Evolutionary conservation across 2,329 filamentous ascomycete genomes (phyloP).

Genomic region (Parafenestella ontariensis): DNA sequence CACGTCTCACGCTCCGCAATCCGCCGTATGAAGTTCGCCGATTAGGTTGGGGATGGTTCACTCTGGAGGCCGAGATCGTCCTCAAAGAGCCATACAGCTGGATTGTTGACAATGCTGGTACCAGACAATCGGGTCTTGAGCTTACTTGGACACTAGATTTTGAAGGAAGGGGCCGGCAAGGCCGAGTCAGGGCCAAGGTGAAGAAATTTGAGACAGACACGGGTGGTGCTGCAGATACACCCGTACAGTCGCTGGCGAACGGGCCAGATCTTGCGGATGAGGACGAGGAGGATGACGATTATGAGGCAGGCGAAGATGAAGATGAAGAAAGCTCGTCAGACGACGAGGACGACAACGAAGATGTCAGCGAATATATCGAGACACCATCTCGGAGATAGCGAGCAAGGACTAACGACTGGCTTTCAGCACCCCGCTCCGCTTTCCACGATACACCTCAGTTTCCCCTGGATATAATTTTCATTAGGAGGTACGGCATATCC

Average conservation of each 20-base stretch:
- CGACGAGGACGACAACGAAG: slow-evolving; percentile 19
- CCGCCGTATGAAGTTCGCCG: slow-evolving; percentile 52
- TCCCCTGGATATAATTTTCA: neutral
- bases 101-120: slow-evolving; percentile 50
- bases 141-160: slow-evolving; percentile 55
- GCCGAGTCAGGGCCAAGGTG: slow-evolving; percentile 50
- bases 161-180: slow-evolving; percentile 50
- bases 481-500: neutral
- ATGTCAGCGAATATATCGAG: slow-evolving; percentile 23
- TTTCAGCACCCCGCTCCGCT: neutral
- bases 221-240: slow-evolving; percentile 21
- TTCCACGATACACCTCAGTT: neutral
- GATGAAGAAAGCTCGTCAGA: slow-evolving; percentile 12
- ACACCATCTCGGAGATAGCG: slow-evolving; percentile 15
- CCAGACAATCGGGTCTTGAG: slow-evolving; percentile 42
- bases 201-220: slow-evolving; percentile 38
- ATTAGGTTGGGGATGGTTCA: slow-evolving; percentile 54
- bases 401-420: neutral
- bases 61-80: slow-evolving; percentile 48
- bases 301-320: slow-evolving; percentile 23
- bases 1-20: slow-evolving; percentile 40
- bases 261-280: slow-evolving; percentile 2
- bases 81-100: slow-evolving; percentile 55
- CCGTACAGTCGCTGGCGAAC: neutral
- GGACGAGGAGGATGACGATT: slow-evolving; percentile 25